A percentile compares a stretch with the other conserved stretches of the same genome.
These are phyloP conservation scores for Puccinia coronata DNA, from an alignment of 1,284 basidiomycete species.

Conservation along the genomic window DNA sequence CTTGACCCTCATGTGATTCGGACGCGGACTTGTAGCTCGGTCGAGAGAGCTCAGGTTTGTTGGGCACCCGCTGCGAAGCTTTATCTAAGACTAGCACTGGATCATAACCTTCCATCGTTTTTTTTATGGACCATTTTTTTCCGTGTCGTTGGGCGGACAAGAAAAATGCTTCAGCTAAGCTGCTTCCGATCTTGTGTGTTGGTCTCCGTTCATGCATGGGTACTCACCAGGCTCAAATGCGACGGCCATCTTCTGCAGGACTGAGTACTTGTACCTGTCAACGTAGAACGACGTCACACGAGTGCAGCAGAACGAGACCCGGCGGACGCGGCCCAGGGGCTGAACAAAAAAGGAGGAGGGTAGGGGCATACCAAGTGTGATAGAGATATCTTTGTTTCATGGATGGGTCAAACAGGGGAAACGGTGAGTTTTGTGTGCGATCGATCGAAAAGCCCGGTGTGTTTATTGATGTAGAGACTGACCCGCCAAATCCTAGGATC, in stretches of 20 bases:
- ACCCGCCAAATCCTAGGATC: slow-evolving; percentile 49
- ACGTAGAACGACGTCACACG: no score
- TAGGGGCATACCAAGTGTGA: slow-evolving; percentile 44
- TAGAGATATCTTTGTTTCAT: slow-evolving; percentile 36
- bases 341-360: not conserved
- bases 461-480: not conserved
- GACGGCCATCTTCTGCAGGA: slow-evolving; percentile 49
- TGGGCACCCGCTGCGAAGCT: slow-evolving; percentile 23
- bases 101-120: slow-evolving; percentile 34
- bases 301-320: no score
- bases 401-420: not conserved
- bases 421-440: not conserved
- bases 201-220: no score
- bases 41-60: slow-evolving; percentile 33
- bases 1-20: not conserved
- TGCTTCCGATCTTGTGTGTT: no score
- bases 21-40: slow-evolving; percentile 7
- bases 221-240: slow-evolving; percentile 44
- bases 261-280: slow-evolving; percentile 50
- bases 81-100: slow-evolving; percentile 44
- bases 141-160: no score
- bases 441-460: not conserved
- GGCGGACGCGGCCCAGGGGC: no score
- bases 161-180: no score
- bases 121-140: not conserved